These are phyloP conservation scores for Protea cynaroides DNA, from an alignment of 164 flowering plant species.

Conservation along the genomic window DNA sequence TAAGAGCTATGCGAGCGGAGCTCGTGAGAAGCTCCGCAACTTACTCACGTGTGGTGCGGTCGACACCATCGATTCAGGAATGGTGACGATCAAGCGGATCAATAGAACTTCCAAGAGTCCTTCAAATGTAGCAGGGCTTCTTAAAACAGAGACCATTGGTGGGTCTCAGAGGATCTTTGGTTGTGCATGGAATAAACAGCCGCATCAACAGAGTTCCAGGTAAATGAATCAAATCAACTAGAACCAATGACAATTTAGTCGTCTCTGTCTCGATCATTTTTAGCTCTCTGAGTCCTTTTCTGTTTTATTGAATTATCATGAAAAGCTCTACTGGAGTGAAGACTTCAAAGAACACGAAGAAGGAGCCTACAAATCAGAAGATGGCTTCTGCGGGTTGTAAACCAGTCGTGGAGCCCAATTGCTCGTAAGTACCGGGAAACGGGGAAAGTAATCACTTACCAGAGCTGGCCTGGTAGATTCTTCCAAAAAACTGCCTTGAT, in stretches of 20 bases:
- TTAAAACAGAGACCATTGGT: constrained; percentile 21
- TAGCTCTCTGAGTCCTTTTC: not conserved
- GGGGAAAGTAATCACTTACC: too few species aligned
- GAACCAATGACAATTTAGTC: not conserved
- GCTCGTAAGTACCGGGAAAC: constrained; percentile 49
- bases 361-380: constrained; percentile 18
- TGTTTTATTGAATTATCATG: constrained; percentile 18
- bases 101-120: constrained; percentile 6
- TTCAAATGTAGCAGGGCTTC: constrained; percentile 6
- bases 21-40: constrained; percentile 32
- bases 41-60: constrained; percentile 42
- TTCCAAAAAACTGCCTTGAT: too few species aligned
- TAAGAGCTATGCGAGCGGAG: constrained; percentile 31
- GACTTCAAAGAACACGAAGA: constrained; percentile 20
- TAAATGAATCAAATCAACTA: not conserved
- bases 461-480: too few species aligned
- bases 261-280: not conserved
- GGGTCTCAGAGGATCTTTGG: constrained; percentile 30
- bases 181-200: constrained; percentile 23
- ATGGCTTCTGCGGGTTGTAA: constrained; percentile 26
- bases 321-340: constrained; percentile 26
- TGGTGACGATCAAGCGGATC: constrained; percentile 13
- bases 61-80: constrained; percentile 43
- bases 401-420: constrained; percentile 35
- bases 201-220: constrained; percentile 17